A percentile compares a stretch with the other conserved stretches of the same genome.
These are phyloP conservation scores for Tolypocladium guangdongense DNA, from an alignment of 2,329 filamentous ascomycete species.

Conservation along the genomic window DNA sequence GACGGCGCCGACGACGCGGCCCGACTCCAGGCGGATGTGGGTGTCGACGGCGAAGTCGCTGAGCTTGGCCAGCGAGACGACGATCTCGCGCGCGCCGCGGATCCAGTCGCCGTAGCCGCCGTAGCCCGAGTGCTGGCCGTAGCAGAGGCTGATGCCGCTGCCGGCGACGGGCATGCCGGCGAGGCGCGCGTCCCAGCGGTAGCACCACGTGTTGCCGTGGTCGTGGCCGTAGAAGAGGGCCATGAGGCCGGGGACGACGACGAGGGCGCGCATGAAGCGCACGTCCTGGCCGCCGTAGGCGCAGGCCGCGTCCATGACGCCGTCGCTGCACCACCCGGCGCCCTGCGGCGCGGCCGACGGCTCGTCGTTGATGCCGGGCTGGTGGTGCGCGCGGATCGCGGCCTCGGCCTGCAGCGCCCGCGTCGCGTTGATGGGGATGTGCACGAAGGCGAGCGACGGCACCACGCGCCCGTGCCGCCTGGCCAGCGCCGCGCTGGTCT, in stretches of 20 bases:
- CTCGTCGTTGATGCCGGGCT: slow-evolving; percentile 37
- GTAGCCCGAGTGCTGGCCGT: slow-evolving; percentile 58
- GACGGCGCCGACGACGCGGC: slow-evolving; percentile 37
- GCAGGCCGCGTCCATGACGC: slow-evolving; percentile 24
- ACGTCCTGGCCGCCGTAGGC: slow-evolving; percentile 39
- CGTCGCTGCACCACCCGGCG: slow-evolving; percentile 32
- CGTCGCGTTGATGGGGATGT: slow-evolving; percentile 35
- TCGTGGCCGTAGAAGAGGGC: slow-evolving; percentile 56
- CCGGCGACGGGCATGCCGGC: slow-evolving; percentile 23
- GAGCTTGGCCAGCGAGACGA: slow-evolving; percentile 33
- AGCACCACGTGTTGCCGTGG: slow-evolving; percentile 52
- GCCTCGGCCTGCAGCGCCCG: slow-evolving; percentile 23
- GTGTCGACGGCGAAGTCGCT: slow-evolving; percentile 36
- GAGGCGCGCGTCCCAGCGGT: slow-evolving; percentile 31
- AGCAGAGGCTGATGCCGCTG: slow-evolving; percentile 38
- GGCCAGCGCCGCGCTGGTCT: slow-evolving; percentile 12
- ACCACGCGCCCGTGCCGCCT: slow-evolving; percentile 20
- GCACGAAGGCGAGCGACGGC: slow-evolving; percentile 37
- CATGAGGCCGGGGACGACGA: slow-evolving; percentile 41
- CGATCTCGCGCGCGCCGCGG: slow-evolving; percentile 47
- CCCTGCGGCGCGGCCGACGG: slow-evolving; percentile 28
- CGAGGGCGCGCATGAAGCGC: slow-evolving; percentile 52
- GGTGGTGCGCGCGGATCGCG: slow-evolving; percentile 20
- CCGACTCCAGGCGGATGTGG: slow-evolving; percentile 51
- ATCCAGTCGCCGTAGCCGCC: slow-evolving; percentile 58